Base-by-base conservation (phyloP, 2,329 filamentous ascomycete genomes). In the Botrytis squamosa region DNA sequence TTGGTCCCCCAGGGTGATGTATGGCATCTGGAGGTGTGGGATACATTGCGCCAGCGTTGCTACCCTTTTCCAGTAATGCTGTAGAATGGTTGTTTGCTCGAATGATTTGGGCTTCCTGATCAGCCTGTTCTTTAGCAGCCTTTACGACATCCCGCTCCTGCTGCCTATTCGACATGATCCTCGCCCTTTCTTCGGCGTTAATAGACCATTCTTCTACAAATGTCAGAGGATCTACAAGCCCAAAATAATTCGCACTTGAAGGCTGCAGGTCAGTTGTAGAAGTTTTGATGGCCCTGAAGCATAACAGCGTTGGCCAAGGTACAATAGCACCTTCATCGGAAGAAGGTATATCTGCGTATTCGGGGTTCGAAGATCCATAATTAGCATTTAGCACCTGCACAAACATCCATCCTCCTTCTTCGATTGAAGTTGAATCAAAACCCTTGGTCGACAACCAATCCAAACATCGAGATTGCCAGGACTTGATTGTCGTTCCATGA, bases 21-120 rank as follows among this genome's bases (percentile, higher is more conserved):
- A 91, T 82, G 22, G 86, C 90, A 79, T 93, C 91, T 18, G 91
- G 91, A 2, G 91, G 91, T 9, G 91, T 93, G 14, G 90, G 91
- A 79, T 93, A 93, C 82, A 93, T 89, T 2, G 87, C 86, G 60
- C 88, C 87, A 38, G 84, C 78, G 71, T 80, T 85, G 76, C 85
- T 86, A 55, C 86, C 82, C 77, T 88, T 84, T 75, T 88, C 85
- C 10, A 88, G 77, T 25, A 84, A 83, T 33, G 87, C 77, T 10
- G 88, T 87, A 12, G 89, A 89, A 68, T 87, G 84, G 1, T 84
- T 87, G 75, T 84, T 87, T 38, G 85, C 77, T 70, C 81, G 83
- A 73, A 81, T 84, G 38, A 81, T 82, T 77, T 82, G 85, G 22
- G 81, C 79, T 76, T 88, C 83, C 67, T 81, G 79, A 55, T 85